Percentiles rank a stretch among this genome's conserved stretches.
These are phyloP conservation scores for Parastagonospora nodorum DNA, from an alignment of 2,329 filamentous ascomycete species.

Conservation along the genomic window DNA sequence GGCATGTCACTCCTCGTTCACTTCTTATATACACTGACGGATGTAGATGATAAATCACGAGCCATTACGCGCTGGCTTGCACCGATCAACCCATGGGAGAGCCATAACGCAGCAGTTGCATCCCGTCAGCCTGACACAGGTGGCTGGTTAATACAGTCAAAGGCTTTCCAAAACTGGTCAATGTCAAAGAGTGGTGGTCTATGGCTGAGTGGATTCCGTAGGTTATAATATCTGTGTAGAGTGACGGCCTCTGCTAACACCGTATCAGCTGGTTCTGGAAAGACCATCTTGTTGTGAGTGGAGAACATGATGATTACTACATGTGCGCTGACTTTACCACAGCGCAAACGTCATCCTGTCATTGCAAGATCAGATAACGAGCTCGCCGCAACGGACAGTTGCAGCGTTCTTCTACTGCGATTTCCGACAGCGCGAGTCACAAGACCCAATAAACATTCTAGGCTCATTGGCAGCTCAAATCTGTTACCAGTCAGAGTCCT, in stretches of 20 bases:
- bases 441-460: neutral
- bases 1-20: no score
- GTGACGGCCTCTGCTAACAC: neutral
- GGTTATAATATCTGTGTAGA: neutral
- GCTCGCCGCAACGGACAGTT: neutral
- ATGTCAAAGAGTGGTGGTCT: neutral
- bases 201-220: conserved; percentile 8
- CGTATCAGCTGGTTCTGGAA: conserved; percentile 2
- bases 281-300: conserved; percentile 4
- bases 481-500: conserved; percentile 1
- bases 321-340: neutral
- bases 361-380: neutral
- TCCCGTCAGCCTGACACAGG: neutral
- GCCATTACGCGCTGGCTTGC: no score
- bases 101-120: no score
- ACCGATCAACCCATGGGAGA: no score
- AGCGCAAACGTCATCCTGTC: neutral
- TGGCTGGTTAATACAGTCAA: conserved; percentile 1
- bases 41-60: no score
- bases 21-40: no score
- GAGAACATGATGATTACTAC: neutral
- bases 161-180: neutral
- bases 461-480: conserved; percentile 5
- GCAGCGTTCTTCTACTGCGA: conserved; percentile 6
- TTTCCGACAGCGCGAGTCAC: neutral